Conservation (phyloP, 2,329 filamentous ascomycete genomes). For the Bimuria novae-zelandiae region DNA sequence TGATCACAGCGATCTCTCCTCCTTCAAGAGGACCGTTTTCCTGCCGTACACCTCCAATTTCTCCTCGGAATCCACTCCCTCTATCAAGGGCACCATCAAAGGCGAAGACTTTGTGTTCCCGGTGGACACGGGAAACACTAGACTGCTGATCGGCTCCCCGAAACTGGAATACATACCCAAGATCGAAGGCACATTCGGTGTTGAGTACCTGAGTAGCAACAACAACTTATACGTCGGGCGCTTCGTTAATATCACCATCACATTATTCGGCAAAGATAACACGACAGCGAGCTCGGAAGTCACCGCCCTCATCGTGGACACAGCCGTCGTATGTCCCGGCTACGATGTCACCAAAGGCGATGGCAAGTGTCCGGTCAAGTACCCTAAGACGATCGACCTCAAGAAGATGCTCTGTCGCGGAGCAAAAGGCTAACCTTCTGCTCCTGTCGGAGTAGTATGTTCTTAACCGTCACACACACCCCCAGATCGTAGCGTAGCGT, state of each 20-base stretch:
- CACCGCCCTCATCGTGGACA: constrained; percentile 14
- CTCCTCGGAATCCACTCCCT: constrained; percentile 3
- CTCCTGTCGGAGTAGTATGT: no score
- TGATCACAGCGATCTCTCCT: constrained; percentile 5
- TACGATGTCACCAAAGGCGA: constrained; percentile 9
- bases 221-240: constrained; percentile 15
- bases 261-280: constrained; percentile 6
- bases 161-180: constrained; percentile 8
- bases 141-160: constrained; percentile 11
- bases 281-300: constrained; percentile 2
- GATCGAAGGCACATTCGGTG: not conserved
- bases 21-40: constrained; percentile 9
- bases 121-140: constrained; percentile 17
- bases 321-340: constrained; percentile 8
- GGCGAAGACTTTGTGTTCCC: constrained; percentile 9
- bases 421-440: no score
- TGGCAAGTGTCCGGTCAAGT: constrained; percentile 6
- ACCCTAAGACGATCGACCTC: not conserved
- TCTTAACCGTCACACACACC: no score
- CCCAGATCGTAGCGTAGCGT: no score
- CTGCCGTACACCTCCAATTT: constrained; percentile 12
- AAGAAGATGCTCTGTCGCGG: no score
- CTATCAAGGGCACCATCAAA: constrained; percentile 11
- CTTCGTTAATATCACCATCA: constrained; percentile 12
- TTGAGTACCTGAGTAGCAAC: constrained; percentile 5